These are phyloP conservation scores for Zopfochytrium polystomum DNA, from an alignment of 371 early-diverging fungal species.

Conservation along the genomic window DNA sequence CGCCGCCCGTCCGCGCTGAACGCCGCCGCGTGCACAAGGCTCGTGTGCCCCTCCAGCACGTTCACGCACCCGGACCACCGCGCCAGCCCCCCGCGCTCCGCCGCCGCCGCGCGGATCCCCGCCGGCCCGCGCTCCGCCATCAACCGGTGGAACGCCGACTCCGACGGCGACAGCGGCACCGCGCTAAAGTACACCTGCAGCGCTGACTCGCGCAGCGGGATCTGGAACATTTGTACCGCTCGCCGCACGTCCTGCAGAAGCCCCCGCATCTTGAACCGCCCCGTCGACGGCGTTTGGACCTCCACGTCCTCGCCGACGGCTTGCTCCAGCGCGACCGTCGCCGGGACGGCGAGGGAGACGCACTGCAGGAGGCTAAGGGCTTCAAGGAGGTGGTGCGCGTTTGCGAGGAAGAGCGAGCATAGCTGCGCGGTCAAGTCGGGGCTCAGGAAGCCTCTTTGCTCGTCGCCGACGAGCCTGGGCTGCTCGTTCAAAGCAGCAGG, in stretches of 20 bases:
- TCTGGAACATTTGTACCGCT: background rate
- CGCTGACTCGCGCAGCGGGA: background rate
- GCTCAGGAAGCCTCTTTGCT: no score
- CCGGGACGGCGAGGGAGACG: background rate
- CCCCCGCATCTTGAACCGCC: background rate
- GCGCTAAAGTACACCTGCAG: slow-evolving; percentile 19
- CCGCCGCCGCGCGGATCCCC: background rate
- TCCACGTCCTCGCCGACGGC: background rate
- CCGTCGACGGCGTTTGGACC: background rate
- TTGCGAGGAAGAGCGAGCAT: no score
- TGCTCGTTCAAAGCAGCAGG: slow-evolving; percentile 2
- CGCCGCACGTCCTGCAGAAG: slow-evolving; percentile 3
- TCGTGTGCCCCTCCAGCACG: slow-evolving; percentile 9
- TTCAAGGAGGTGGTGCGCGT: no score
- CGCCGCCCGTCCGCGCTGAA: slow-evolving; percentile 1
- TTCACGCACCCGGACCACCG: background rate
- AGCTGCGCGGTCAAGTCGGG: no score
- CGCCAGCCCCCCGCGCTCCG: no score
- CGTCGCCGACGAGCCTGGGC: no score
- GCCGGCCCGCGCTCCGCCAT: background rate
- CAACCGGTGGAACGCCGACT: slow-evolving; percentile 2
- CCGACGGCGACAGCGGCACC: slow-evolving; percentile 9
- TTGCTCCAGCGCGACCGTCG: background rate
- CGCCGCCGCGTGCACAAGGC: slow-evolving; percentile 1
- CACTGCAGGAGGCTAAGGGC: background rate